Conservation (phyloP, 768 basidiomycete genomes). For the Myochromella boudieri region DNA sequence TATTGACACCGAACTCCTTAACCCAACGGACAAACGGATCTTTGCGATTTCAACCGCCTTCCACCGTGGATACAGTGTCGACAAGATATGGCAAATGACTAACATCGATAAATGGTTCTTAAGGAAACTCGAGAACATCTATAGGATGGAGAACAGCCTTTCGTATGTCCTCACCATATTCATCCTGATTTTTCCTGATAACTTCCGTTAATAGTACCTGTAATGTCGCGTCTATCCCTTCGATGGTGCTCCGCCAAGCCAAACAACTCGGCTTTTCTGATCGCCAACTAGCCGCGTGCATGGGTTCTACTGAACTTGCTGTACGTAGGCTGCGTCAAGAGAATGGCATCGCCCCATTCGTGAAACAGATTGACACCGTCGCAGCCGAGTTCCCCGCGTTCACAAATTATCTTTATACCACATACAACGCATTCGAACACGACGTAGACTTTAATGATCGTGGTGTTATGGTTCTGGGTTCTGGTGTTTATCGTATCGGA, state of each 20-base stretch:
- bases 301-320: conserved; percentile 91
- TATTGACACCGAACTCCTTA: conserved; percentile 88
- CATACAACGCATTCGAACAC: conserved; percentile 95
- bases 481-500: conserved; percentile 97
- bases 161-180: conserved; percentile 50
- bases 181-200: conserved; percentile 2
- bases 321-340: conserved; percentile 90
- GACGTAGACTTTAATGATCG: conserved; percentile 87
- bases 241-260: conserved; percentile 67
- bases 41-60: conserved; percentile 96
- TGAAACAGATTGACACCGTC: conserved; percentile 99
- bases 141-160: conserved; percentile 74
- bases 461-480: conserved; percentile 96
- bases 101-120: conserved; percentile 99
- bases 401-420: conserved; percentile 98
- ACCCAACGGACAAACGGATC: conserved; percentile 96
- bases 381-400: conserved; percentile 98
- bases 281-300: conserved; percentile 77
- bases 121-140: conserved; percentile 81
- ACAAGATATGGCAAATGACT: conserved; percentile 97
- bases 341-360: conserved; percentile 77
- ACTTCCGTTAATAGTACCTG: conserved; percentile 42
- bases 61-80: conserved; percentile 88
- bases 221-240: conserved; percentile 63
- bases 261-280: conserved; percentile 98